Base-by-base conservation (phyloP, 2,329 filamentous ascomycete genomes). In the Aspergillus sp. region DNA sequence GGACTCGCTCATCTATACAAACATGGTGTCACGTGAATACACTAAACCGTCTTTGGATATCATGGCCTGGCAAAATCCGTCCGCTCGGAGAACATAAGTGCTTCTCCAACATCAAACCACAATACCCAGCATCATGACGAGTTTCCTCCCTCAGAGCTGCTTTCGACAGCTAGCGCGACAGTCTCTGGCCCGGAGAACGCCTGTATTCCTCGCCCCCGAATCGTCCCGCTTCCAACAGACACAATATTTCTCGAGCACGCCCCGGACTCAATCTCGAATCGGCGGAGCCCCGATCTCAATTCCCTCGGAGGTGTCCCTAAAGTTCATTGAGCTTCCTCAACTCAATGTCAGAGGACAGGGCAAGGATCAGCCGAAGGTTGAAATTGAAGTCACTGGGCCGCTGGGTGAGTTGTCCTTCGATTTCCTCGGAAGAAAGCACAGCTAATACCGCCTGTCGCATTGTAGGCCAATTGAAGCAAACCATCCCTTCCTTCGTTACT, bases 261-360 rank as follows among this genome's bases (percentile, higher is more conserved):
- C 87, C 57, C 78, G 80, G 74, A 83, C 84, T 69, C 80, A 83
- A 61, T 97, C 94, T 49, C 95, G 97, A 83, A 90, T 99, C 65
- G 95, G 95, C 70, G 85, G 88, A 69, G 91, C 91, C 63, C 86
- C 91, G 25, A 85, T 97, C 57, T 89, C 91, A 58, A 84, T 97
- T 34, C 94, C 94, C 0, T 89, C 91, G 0, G 91, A 92, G 65
- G 95, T 99, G 60, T 90, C 90, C 55, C 83, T 99, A 65, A 80
- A 79, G 47, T 81, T 86, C 11, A 80, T 93, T 61, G 85, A 90
- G 63, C 85, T 92, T 62, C 85, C 88, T 4, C 79, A 76, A 72
- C 82, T 78, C 66, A 83, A 85, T 64, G 79, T 81, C 57, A 88
- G 86, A 46, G 85, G 85, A 45, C 88, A 87, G 64, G 82, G 87